These are phyloP conservation scores for Strobilomyces confusus DNA, from an alignment of 768 basidiomycete genomes.

Conservation along the genomic window DNA sequence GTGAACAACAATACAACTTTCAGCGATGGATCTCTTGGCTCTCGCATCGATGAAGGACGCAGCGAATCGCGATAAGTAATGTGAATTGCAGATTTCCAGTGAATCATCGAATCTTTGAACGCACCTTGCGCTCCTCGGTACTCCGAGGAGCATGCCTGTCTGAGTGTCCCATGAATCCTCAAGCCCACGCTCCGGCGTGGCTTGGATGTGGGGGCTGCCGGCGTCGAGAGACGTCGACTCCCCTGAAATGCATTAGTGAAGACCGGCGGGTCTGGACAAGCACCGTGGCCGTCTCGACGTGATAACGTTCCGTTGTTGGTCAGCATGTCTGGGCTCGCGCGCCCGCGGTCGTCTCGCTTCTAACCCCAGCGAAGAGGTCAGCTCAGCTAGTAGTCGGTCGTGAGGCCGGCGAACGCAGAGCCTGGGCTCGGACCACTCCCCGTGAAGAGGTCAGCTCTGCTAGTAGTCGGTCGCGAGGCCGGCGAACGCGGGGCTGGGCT, in stretches of 20 bases:
- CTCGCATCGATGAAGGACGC: slow-evolving; percentile 79
- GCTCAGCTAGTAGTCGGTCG: slow-evolving; percentile 37
- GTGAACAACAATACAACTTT: slow-evolving; percentile 36
- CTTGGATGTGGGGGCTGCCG: slow-evolving; percentile 16
- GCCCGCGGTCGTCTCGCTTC: no score
- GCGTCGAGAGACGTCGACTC: neutral
- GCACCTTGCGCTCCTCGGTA: slow-evolving; percentile 75
- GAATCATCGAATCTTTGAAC: slow-evolving; percentile 84
- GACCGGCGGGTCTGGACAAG: slow-evolving; percentile 5
- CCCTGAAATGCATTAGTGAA: slow-evolving; percentile 15
- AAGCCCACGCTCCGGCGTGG: slow-evolving; percentile 34
- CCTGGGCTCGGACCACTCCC: no score
- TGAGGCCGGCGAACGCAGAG: no score
- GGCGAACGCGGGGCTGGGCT: no score
- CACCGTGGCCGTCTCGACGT: no score
- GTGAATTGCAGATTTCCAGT: slow-evolving; percentile 55
- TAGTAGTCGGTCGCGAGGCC: no score
- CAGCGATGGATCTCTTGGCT: slow-evolving; percentile 73
- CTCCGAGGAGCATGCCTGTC: slow-evolving; percentile 73
- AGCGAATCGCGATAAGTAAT: slow-evolving; percentile 80
- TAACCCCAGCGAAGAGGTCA: neutral
- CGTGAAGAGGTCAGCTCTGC: no score
- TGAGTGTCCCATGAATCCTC: slow-evolving; percentile 65
- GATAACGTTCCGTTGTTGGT: slow-evolving; percentile 36
- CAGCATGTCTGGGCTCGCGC: no score